Conservation (phyloP, 2,329 filamentous ascomycete species). For the Calonectria hongkongensis region DNA sequence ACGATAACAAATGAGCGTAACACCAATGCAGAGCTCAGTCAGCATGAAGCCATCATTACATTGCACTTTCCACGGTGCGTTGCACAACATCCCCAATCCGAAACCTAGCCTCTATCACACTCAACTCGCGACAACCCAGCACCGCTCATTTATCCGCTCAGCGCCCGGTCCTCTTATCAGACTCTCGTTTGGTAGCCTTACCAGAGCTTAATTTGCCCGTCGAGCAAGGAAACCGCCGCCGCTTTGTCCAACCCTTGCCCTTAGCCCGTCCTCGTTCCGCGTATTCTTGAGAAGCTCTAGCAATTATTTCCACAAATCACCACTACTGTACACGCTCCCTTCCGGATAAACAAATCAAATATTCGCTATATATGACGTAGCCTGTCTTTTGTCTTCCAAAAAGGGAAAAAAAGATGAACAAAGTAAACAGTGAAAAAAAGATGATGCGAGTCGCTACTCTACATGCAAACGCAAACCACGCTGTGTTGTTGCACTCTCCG, state of each 20-base stretch:
- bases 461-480: slow-evolving; percentile 40
- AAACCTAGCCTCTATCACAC: not conserved
- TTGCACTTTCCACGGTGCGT: no score
- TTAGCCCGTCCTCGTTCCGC: no score
- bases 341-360: slow-evolving; percentile 15
- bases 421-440: slow-evolving; percentile 27
- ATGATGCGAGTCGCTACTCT: slow-evolving; percentile 37
- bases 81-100: not conserved
- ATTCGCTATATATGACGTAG: slow-evolving; percentile 20
- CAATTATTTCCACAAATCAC: no score
- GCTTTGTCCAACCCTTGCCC: no score
- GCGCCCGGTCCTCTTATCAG: not conserved
- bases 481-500: slow-evolving; percentile 26
- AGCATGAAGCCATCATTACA: no score
- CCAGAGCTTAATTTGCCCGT: not conserved
- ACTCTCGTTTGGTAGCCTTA: not conserved
- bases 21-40: no score
- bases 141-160: not conserved
- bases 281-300: no score
- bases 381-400: slow-evolving; percentile 29
- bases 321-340: no score
- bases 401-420: slow-evolving; percentile 3
- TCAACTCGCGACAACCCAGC: slow-evolving; percentile 8
- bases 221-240: no score
- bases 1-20: no score